These are phyloP conservation scores for Hanseniaspora pseudoguilliermondii DNA, from an alignment of 805 yeast species.

Conservation along the genomic window DNA sequence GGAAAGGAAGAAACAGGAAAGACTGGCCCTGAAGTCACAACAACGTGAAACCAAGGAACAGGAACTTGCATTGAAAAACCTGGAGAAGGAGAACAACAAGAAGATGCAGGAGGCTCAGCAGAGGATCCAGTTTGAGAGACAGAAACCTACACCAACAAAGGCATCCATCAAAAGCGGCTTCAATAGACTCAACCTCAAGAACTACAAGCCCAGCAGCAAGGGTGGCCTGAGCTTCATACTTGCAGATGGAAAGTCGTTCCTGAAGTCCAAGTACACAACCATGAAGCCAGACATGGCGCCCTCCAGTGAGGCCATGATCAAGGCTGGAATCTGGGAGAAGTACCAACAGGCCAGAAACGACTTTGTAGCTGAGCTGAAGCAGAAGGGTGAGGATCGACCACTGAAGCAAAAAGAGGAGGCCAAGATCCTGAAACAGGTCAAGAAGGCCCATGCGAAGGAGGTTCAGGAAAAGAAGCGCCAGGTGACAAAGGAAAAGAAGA, in stretches of 20 bases:
- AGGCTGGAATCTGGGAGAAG: neutral
- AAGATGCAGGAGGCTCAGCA: neutral
- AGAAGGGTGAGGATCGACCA: neutral
- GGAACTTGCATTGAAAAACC: neutral
- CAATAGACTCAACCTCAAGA: neutral
- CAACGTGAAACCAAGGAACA: neutral
- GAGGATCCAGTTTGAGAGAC: neutral
- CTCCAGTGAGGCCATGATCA: neutral
- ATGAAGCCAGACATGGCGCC: neutral
- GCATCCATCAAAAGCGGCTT: neutral
- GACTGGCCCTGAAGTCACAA: neutral
- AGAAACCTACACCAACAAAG: neutral
- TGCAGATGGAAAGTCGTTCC: neutral
- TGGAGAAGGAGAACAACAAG: slow-evolving; percentile 4
- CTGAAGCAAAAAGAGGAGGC: slow-evolving; percentile 18
- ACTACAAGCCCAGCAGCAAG: neutral
- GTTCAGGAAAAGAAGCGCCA: slow-evolving; percentile 23
- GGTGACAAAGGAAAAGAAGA: slow-evolving; percentile 25
- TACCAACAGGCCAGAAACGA: slow-evolving; percentile 1
- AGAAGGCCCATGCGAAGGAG: slow-evolving; percentile 27
- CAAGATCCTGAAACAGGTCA: slow-evolving; percentile 24
- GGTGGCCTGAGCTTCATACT: neutral
- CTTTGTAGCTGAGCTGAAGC: neutral
- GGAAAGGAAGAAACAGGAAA: neutral
- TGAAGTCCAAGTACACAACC: neutral